Evolutionary conservation across 2,329 filamentous ascomycete species (phyloP).

Genomic region (Zasmidium cellare): DNA sequence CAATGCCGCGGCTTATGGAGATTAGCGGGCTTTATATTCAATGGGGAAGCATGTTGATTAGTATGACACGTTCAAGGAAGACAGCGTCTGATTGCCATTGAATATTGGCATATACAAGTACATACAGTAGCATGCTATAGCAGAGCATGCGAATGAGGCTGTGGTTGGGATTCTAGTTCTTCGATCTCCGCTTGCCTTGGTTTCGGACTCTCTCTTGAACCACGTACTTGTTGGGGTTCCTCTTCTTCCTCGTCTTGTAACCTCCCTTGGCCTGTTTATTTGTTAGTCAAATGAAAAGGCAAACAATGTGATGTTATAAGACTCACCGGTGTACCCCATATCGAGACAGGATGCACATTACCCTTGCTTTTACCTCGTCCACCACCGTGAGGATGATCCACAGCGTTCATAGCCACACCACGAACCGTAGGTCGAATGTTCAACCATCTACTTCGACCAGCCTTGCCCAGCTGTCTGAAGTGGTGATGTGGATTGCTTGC

Average conservation of each 20-base stretch:
- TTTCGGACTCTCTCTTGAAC: slow-evolving; percentile 82
- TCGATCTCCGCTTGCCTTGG: slow-evolving; percentile 76
- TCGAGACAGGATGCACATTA: slow-evolving; percentile 90
- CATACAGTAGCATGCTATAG: neutral
- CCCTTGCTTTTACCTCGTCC: slow-evolving; percentile 99
- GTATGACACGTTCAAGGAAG: too few relatives aligned
- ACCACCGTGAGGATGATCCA: slow-evolving; percentile 97
- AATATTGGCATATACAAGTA: neutral
- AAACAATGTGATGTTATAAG: slow-evolving; percentile 4
- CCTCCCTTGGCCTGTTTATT: slow-evolving; percentile 68
- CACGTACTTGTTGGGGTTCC: slow-evolving; percentile 89
- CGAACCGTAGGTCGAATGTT: slow-evolving; percentile 93
- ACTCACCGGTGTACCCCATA: slow-evolving; percentile 93
- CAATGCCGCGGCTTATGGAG: too few relatives aligned
- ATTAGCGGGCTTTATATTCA: too few relatives aligned
- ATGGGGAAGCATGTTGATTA: too few relatives aligned
- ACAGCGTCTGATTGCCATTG: neutral
- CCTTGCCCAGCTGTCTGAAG: slow-evolving; percentile 89
- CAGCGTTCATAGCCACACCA: slow-evolving; percentile 98
- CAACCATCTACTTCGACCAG: slow-evolving; percentile 88
- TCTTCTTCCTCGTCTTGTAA: slow-evolving; percentile 87
- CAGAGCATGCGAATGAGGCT: neutral
- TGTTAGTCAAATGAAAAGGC: slow-evolving; percentile 18
- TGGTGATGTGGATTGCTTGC: slow-evolving; percentile 92
- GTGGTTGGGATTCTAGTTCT: slow-evolving; percentile 23